Conservation (phyloP, 2,329 filamentous ascomycete species). For the Pseudohalonectria lignicola region DNA sequence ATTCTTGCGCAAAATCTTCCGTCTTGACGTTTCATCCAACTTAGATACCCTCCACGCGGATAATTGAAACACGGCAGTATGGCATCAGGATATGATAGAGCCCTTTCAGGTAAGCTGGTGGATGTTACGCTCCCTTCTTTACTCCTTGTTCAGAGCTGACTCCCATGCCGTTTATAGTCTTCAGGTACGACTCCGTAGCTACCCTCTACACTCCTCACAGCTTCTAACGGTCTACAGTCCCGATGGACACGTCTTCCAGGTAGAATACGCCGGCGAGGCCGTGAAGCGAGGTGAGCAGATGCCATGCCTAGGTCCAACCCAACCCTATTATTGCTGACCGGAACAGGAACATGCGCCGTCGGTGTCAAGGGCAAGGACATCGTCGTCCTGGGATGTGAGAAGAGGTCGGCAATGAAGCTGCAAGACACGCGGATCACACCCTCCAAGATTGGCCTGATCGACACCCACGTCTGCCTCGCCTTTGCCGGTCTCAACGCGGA, state of each 20-base stretch:
- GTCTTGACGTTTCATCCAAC: too few species aligned
- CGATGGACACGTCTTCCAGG: slow-evolving; percentile 98
- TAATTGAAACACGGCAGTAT: not conserved
- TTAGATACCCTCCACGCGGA: too few species aligned
- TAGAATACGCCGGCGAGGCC: slow-evolving; percentile 97
- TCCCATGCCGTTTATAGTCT: slow-evolving; percentile 52
- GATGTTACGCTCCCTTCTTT: slow-evolving; percentile 8
- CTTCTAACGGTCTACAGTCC: slow-evolving; percentile 47
- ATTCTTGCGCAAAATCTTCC: too few species aligned
- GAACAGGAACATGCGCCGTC: slow-evolving; percentile 84
- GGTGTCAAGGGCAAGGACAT: slow-evolving; percentile 92
- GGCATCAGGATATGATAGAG: slow-evolving; percentile 53
- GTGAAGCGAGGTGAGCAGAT: slow-evolving; percentile 90
- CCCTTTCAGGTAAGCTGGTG: slow-evolving; percentile 77
- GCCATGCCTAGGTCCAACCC: too few species aligned
- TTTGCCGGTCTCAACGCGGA: slow-evolving; percentile 97
- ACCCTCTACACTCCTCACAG: slow-evolving; percentile 1
- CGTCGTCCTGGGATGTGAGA: slow-evolving; percentile 95
- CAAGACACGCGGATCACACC: slow-evolving; percentile 99
- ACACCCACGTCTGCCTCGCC: slow-evolving; percentile 91
- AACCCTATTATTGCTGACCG: not conserved
- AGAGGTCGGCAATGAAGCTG: slow-evolving; percentile 97
- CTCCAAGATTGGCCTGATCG: slow-evolving; percentile 88
- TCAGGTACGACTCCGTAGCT: slow-evolving; percentile 53
- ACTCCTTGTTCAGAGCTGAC: slow-evolving; percentile 28